Evolutionary conservation across 2,329 filamentous ascomycete genomes (phyloP).

Genomic region (Fusarium sp.): DNA sequence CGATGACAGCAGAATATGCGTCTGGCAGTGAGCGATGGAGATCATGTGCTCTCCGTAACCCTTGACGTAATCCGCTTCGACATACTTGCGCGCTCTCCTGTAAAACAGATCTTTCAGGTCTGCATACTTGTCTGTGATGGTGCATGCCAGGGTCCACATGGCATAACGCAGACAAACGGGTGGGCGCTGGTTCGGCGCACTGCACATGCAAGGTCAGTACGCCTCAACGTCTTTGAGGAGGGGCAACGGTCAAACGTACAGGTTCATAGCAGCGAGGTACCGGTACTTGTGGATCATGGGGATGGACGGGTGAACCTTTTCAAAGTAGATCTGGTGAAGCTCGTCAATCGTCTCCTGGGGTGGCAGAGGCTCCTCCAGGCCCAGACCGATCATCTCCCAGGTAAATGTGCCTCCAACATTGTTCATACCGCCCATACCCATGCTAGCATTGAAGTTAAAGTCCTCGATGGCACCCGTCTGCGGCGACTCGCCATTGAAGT

Average conservation of each 20-base stretch:
- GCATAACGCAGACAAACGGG: conserved; percentile 91
- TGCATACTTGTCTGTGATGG: conserved; percentile 83
- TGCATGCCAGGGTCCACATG: conserved; percentile 95
- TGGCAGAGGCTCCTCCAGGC: conserved; percentile 70
- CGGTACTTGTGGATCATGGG: conserved; percentile 92
- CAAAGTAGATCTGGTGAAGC: conserved; percentile 89
- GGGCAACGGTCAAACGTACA: conserved; percentile 61
- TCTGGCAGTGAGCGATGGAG: conserved; percentile 86
- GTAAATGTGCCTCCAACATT: conserved; percentile 70
- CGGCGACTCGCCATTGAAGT: conserved; percentile 66
- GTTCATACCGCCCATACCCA: conserved; percentile 63
- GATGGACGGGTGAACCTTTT: conserved; percentile 86
- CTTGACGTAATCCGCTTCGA: conserved; percentile 90
- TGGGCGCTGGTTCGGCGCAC: conserved; percentile 84
- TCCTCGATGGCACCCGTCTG: conserved; percentile 64
- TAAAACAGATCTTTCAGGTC: conserved; percentile 91
- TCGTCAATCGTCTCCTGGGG: conserved; percentile 80
- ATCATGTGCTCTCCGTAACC: conserved; percentile 92
- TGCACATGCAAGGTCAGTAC: conserved; percentile 46
- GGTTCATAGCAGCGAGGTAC: conserved; percentile 88
- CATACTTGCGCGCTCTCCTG: conserved; percentile 87
- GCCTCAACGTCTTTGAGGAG: neutral
- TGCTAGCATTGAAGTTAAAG: conserved; percentile 66
- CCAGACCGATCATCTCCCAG: conserved; percentile 80
- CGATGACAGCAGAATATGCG: conserved; percentile 80